Conservation (phyloP, 768 basidiomycete species). For the Lactarius evosmus region DNA sequence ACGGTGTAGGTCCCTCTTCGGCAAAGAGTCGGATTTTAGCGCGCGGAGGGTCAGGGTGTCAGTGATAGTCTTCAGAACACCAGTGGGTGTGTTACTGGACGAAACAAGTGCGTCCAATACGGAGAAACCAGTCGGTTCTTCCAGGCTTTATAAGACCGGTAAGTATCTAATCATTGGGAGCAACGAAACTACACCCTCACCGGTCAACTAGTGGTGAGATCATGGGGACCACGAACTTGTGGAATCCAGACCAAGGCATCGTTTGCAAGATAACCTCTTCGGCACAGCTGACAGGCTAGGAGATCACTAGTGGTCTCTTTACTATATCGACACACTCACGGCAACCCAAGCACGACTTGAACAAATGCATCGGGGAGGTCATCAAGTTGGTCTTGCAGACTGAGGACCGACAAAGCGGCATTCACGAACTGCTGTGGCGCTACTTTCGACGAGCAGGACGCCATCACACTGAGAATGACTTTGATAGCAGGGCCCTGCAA, state of each 20-base stretch:
- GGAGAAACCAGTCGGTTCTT: conserved; percentile 11
- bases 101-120: conserved; percentile 8
- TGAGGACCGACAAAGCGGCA: conserved; percentile 61
- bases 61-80: conserved; percentile 16
- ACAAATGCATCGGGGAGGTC: conserved; percentile 34
- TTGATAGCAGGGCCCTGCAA: conserved; percentile 58
- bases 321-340: conserved; percentile 3
- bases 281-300: conserved; percentile 39
- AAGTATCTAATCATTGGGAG: neutral
- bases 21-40: conserved; percentile 10
- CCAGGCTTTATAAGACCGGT: conserved; percentile 5
- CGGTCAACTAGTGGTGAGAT: conserved; percentile 39
- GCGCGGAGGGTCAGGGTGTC: conserved; percentile 23
- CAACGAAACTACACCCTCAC: conserved; percentile 29
- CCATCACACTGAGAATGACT: conserved; percentile 53
- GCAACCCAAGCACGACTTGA: conserved; percentile 8
- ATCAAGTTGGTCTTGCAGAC: conserved; percentile 55
- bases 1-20: conserved; percentile 15
- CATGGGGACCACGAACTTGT: conserved; percentile 57
- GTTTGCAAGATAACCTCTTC: conserved; percentile 46
- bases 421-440: conserved; percentile 59
- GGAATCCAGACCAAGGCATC: conserved; percentile 48
- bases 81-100: neutral
- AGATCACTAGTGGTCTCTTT: neutral
- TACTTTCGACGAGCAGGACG: conserved; percentile 47